These are phyloP conservation scores for Saccharum hybrid DNA, from an alignment of 202 grass and related monocot genomes.

Conservation along the genomic window DNA sequence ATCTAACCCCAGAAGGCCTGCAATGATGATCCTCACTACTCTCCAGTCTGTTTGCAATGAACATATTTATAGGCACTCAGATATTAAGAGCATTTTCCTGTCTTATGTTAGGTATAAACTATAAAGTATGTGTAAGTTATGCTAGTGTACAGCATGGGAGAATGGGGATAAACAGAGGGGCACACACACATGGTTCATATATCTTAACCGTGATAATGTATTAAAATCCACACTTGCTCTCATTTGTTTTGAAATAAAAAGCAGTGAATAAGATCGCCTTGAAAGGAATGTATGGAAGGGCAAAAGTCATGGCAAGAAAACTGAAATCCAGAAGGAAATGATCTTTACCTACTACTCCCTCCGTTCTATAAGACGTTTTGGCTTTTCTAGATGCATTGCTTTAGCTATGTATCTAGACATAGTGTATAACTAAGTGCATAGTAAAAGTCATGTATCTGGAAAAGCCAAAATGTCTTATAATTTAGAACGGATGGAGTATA, in stretches of 20 bases:
- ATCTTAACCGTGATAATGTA: neutral
- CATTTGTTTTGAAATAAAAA: conserved; percentile 5
- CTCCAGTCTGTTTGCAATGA: neutral
- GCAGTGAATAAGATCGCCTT: neutral
- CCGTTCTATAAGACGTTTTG: too few species aligned
- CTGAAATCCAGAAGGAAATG: neutral
- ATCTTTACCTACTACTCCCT: neutral
- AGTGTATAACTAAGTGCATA: too few species aligned
- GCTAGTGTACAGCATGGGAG: neutral
- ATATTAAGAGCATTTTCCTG: conserved; percentile 6
- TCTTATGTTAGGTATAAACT: neutral
- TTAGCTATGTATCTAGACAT: too few species aligned
- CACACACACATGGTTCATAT: neutral
- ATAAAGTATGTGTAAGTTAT: neutral
- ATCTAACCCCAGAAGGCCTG: neutral
- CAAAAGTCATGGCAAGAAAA: conserved; percentile 8
- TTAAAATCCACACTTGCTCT: neutral
- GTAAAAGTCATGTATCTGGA: neutral
- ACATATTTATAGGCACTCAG: conserved; percentile 2
- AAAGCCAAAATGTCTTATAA: neutral
- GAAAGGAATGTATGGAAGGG: neutral
- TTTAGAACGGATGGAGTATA: neutral
- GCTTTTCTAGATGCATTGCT: too few species aligned
- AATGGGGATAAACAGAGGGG: neutral
- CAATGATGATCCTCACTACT: neutral